These are phyloP conservation scores for Lasiosphaeris hirsuta DNA, from an alignment of 495 filamentous ascomycete species.

Conservation along the genomic window DNA sequence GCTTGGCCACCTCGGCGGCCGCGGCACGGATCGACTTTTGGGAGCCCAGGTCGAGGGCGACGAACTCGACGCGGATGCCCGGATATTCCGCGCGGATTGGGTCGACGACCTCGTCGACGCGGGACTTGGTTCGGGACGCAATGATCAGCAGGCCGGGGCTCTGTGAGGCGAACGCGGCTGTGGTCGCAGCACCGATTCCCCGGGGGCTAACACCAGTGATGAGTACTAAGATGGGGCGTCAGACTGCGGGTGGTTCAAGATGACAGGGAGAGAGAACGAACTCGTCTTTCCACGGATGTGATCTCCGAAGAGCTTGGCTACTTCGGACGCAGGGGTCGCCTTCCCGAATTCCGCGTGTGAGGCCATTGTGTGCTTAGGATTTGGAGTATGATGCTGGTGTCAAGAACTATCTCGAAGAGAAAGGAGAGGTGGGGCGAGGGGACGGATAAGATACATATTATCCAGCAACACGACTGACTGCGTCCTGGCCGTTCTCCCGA, in stretches of 20 bases:
- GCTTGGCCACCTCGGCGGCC: conserved; percentile 34
- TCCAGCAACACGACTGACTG: too few species aligned
- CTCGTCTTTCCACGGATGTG: conserved; percentile 39
- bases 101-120: conserved; percentile 46
- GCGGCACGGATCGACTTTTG: conserved; percentile 43
- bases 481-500: too few species aligned
- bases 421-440: background rate
- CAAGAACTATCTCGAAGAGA: background rate
- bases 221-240: conserved; percentile 27
- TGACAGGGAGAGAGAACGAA: conserved; percentile 13
- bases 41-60: conserved; percentile 46
- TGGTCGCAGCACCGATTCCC: conserved; percentile 51
- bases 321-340: conserved; percentile 41
- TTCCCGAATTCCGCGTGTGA: conserved; percentile 44
- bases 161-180: conserved; percentile 52
- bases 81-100: conserved; percentile 37
- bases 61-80: conserved; percentile 32
- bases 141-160: conserved; percentile 49
- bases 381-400: too few species aligned
- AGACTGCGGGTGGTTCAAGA: background rate
- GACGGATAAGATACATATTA: background rate
- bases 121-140: conserved; percentile 50
- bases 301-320: conserved; percentile 39
- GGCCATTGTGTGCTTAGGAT: conserved; percentile 24
- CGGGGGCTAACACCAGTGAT: conserved; percentile 52